Evolutionary conservation across 768 basidiomycete species (phyloP), one percentile per base, ranked within the genome.

Genomic region (Auricularia sp.): DNA sequence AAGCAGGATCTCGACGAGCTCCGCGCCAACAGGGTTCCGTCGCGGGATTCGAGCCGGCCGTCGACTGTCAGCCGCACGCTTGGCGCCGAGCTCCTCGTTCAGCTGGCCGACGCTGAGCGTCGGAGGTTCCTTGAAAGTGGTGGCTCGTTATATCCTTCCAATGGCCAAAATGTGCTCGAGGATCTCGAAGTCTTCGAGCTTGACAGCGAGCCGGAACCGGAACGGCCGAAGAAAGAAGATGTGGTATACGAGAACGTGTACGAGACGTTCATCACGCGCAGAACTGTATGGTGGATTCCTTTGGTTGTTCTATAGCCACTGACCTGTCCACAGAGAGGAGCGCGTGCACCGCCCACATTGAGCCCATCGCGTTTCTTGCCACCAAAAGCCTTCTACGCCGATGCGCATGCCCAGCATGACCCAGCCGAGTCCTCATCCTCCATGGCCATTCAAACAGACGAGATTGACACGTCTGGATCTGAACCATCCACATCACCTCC

Each of bases 1-100:
- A 81, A 91, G 39, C 95, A 88, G 67, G 95, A 98, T 70, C 85
- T 98, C 81, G 94, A 98, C 68, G 93, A 95, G 75, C 84, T 95
- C 80, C 81, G 93, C 54, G 77, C 78, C 4, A 75, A 75, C 51
- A 35, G 56, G 23, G 34, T 7, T 14, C 56, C 56, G 8, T 35
- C 56, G 56, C 56, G 56, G 1, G 14, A 34, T 0, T 8, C 8
- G 6, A 59, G 56, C 23, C 56, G 56, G 21, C 56, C 56, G 14
- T 14, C 56, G 23, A 86, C 82, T 18, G 68, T 91, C 64, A 89
- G 87, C 69, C 89, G 87, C 77, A 88, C 84, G 68, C 73, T 92
- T 4, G 89, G 90, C 3, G 88, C 85, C n/a, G 90, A 92, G 72
- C 69, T 92, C 62, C 67, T 84, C 67, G 75, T 68, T 66, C 75